Evolutionary conservation across 2,329 filamentous ascomycete species (phyloP).

Genomic region (Colletotrichum lini): DNA sequence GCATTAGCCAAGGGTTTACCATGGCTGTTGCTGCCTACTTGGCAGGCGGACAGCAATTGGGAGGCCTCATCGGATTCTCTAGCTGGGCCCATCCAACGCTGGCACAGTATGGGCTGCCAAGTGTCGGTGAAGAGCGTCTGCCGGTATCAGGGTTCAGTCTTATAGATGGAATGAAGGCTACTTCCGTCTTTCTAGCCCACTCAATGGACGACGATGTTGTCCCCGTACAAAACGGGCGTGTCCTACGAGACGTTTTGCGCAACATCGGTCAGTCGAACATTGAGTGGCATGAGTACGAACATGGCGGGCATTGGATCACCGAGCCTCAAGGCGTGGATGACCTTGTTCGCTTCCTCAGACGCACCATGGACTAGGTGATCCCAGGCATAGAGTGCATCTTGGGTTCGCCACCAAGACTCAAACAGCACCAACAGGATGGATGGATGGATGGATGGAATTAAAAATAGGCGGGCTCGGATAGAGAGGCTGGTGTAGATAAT

Average conservation of each 20-base stretch:
- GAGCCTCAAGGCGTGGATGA: conserved; percentile 48
- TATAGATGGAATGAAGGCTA: background rate
- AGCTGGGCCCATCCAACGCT: conserved; percentile 45
- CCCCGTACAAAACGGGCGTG: conserved; percentile 46
- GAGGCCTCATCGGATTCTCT: conserved; percentile 48
- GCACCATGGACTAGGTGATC: background rate
- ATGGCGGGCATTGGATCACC: conserved; percentile 49
- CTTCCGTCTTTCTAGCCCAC: conserved; percentile 49
- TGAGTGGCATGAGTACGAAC: conserved; percentile 49
- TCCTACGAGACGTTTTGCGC: conserved; percentile 44
- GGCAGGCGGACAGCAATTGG: conserved; percentile 38
- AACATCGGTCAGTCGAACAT: conserved; percentile 32
- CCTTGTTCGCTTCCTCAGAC: conserved; percentile 42
- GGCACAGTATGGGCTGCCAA: background rate
- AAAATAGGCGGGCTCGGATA: background rate
- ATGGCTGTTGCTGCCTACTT: conserved; percentile 44
- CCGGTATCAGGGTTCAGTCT: background rate
- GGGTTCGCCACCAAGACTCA: no score
- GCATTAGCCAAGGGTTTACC: conserved; percentile 53
- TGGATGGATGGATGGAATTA: background rate
- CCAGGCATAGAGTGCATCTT: background rate
- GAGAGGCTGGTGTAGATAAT: background rate
- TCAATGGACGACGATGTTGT: conserved; percentile 49
- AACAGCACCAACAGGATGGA: no score
- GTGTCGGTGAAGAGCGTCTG: background rate